A percentile compares a stretch with the other conserved stretches of the same genome.
Conservation (phyloP, 2,329 filamentous ascomycete genomes). For the Emydomyces testavorans region DNA sequence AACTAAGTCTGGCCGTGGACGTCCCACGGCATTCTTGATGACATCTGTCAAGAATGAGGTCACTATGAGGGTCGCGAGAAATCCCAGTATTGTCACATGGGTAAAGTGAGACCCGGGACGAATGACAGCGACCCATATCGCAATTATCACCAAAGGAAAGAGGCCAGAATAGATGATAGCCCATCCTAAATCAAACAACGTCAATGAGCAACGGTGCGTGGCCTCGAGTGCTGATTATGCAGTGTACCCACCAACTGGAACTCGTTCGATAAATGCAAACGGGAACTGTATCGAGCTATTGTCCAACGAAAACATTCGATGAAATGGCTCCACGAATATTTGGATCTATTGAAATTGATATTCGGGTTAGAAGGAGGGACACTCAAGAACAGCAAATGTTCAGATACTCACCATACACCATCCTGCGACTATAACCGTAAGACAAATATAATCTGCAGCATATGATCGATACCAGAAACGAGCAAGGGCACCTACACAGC, state of each 20-base stretch:
- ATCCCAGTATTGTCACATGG: constrained; percentile 73
- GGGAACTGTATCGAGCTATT: constrained; percentile 77
- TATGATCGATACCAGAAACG: constrained; percentile 59
- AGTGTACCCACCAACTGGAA: constrained; percentile 56
- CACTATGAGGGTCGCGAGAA: constrained; percentile 64
- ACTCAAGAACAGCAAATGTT: neutral
- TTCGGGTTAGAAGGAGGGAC: neutral
- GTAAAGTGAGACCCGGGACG: constrained; percentile 62
- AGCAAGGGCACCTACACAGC: constrained; percentile 38
- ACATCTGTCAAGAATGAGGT: constrained; percentile 77
- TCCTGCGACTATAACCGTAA: constrained; percentile 55
- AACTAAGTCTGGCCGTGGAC: constrained; percentile 76
- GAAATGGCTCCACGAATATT: constrained; percentile 69
- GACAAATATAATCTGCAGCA: constrained; percentile 75
- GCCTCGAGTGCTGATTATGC: neutral
- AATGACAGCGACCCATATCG: constrained; percentile 52
- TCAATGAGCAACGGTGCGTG: neutral
- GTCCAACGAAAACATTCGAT: constrained; percentile 85
- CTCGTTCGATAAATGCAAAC: constrained; percentile 71
- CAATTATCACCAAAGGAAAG: constrained; percentile 56
- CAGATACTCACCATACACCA: constrained; percentile 37
- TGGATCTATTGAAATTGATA: constrained; percentile 44
- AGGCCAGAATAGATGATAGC: constrained; percentile 69
- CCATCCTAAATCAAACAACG: constrained; percentile 19
- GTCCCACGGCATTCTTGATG: constrained; percentile 76